phyloP scores from a whole-genome alignment of 2,329 filamentous ascomycete species.

The Ophiostoma fasciatum region DNA sequence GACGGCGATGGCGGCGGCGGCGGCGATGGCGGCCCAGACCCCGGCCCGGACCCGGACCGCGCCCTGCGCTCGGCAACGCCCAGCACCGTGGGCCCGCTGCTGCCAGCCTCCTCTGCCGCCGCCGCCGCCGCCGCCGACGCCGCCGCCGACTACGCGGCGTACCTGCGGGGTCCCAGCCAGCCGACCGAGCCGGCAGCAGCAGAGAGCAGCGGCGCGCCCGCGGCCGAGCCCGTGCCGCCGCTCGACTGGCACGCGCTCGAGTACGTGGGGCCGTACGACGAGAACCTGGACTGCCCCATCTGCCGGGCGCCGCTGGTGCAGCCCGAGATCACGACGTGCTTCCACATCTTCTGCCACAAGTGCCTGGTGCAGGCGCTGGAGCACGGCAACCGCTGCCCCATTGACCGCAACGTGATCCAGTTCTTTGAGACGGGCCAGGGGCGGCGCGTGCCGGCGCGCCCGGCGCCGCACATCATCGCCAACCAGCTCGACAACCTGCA shows the following conservation, averaged over 20 bases:
- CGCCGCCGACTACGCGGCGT: neutral
- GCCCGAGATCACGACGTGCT: constrained; percentile 45
- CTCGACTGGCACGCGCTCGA: constrained; percentile 21
- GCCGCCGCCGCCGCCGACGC: no score
- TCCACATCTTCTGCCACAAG: constrained; percentile 48
- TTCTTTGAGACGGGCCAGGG: constrained; percentile 15
- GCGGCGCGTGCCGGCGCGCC: constrained; percentile 7
- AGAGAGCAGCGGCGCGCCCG: no score
- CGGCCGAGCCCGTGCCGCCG: no score
- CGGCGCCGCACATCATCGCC: constrained; percentile 32
- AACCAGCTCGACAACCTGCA: constrained; percentile 46
- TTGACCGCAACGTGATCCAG: constrained; percentile 36
- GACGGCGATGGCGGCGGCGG: no score
- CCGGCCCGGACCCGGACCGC: no score
- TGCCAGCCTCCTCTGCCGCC: no score
- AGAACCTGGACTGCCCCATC: constrained; percentile 22
- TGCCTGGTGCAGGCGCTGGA: constrained; percentile 35
- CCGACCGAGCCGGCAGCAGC: neutral
- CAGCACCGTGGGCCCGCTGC: neutral
- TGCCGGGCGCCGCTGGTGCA: constrained; percentile 47
- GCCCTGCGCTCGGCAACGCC: neutral
- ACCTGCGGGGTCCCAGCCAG: neutral
- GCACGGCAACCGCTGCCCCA: constrained; percentile 34
- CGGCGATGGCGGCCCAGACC: no score
- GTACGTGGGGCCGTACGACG: constrained; percentile 19